Evolutionary conservation across 495 filamentous ascomycete species (phyloP).

Genomic region (Aspergillus conjunctus): DNA sequence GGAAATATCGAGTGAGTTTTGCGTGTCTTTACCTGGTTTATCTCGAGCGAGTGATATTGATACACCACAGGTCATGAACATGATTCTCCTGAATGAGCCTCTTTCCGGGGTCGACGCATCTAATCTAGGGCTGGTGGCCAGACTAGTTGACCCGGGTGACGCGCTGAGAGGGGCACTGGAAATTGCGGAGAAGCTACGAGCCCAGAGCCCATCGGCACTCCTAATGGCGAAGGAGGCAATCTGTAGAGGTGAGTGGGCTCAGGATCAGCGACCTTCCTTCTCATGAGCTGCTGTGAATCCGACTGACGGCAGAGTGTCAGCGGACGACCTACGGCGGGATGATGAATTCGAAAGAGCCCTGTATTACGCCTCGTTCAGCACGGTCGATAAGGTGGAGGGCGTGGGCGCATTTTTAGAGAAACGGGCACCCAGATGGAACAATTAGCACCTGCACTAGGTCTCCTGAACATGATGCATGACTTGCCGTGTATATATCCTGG

Average conservation of each 20-base stretch:
- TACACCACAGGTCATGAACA: slow-evolving; percentile 11
- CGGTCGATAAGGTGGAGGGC: slow-evolving; percentile 9
- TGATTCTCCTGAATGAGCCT: slow-evolving; percentile 13
- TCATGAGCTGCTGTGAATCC: neutral
- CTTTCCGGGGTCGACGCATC: slow-evolving; percentile 9
- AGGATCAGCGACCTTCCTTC: neutral
- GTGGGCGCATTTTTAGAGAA: slow-evolving; percentile 15
- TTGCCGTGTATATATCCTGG: no score
- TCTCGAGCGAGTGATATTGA: no score
- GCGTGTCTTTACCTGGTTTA: no score
- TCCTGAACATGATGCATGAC: no score
- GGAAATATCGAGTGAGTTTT: slow-evolving; percentile 12
- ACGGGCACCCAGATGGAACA: neutral
- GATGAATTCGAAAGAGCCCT: slow-evolving; percentile 9
- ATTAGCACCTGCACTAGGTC: no score
- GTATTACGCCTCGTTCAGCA: slow-evolving; percentile 14
- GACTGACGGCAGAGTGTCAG: neutral
- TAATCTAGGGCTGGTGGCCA: slow-evolving; percentile 4
- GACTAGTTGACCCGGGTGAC: neutral
- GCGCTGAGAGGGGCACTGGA: slow-evolving; percentile 5
- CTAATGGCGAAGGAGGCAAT: slow-evolving; percentile 13
- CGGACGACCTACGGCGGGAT: slow-evolving; percentile 11
- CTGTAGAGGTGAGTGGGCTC: slow-evolving; percentile 13
- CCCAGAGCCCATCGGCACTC: slow-evolving; percentile 7
- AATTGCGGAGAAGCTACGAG: slow-evolving; percentile 5